A percentile compares a stretch with the other conserved stretches of the same genome.
Evolutionary conservation across 768 basidiomycete species (phyloP).

Genomic region (Zangia roseola): DNA sequence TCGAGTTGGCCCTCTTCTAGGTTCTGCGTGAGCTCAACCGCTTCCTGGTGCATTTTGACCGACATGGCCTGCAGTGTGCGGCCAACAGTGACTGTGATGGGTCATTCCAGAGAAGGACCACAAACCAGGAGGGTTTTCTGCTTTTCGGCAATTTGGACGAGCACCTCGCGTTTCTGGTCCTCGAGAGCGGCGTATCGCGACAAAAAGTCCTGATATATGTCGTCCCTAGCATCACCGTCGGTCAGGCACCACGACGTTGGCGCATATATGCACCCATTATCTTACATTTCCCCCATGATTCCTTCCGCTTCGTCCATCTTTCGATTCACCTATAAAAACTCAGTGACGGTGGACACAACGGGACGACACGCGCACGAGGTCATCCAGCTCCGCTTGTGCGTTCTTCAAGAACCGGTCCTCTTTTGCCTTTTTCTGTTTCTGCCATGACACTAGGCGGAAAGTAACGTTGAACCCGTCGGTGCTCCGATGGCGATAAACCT

Average conservation of each 20-base stretch:
- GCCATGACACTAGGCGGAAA: slow-evolving; percentile 33
- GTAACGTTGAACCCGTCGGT: no score
- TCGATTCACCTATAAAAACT: slow-evolving; percentile 19
- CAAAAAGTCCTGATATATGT: slow-evolving; percentile 27
- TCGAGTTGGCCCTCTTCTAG: slow-evolving; percentile 26
- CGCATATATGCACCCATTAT: slow-evolving; percentile 5
- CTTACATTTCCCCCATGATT: slow-evolving; percentile 28
- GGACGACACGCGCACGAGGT: slow-evolving; percentile 15
- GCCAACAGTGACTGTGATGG: not conserved
- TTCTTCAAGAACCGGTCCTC: slow-evolving; percentile 22
- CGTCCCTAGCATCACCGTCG: slow-evolving; percentile 18
- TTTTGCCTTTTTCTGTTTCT: slow-evolving; percentile 29
- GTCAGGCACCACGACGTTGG: not conserved
- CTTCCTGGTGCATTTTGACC: slow-evolving; percentile 28
- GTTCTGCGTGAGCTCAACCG: slow-evolving; percentile 17
- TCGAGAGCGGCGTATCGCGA: slow-evolving; percentile 21
- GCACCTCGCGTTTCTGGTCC: slow-evolving; percentile 28
- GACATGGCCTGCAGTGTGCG: slow-evolving; percentile 20
- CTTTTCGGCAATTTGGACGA: slow-evolving; percentile 23
- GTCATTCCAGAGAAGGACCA: not conserved
- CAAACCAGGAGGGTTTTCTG: slow-evolving; percentile 28
- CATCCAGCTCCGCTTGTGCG: slow-evolving; percentile 25
- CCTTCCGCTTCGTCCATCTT: slow-evolving; percentile 19
- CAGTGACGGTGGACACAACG: no score
- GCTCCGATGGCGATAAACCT: no score